Evolutionary conservation across 106 monocot species (phyloP).

Genomic region (Dendrobium huoshanense): DNA sequence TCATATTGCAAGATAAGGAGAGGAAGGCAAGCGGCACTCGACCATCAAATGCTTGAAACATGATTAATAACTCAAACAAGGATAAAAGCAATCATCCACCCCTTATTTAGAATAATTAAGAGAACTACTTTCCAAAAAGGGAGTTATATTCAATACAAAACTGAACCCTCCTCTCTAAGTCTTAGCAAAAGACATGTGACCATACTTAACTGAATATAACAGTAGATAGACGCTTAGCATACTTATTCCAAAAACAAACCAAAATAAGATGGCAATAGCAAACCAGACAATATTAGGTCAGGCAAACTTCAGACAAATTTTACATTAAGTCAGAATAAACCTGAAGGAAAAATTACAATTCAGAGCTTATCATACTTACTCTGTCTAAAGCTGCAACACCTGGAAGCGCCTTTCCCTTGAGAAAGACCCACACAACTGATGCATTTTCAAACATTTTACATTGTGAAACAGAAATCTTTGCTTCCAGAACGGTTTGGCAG

Average conservation of each 20-base stretch:
- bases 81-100: too few relatives aligned
- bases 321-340: not conserved
- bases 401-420: slow-evolving; percentile 63
- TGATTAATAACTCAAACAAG: too few relatives aligned
- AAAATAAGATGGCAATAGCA: not conserved
- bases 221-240: not conserved
- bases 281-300: not conserved
- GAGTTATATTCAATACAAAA: not conserved
- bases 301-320: not conserved
- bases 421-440: slow-evolving; percentile 80
- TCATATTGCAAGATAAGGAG: too few relatives aligned
- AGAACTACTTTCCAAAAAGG: too few relatives aligned
- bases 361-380: slow-evolving; percentile 30
- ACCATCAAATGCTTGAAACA: too few relatives aligned
- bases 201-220: not conserved
- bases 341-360: not conserved
- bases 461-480: slow-evolving; percentile 10
- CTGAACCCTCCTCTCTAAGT: not conserved
- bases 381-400: slow-evolving; percentile 89
- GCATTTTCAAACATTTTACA: slow-evolving; percentile 48
- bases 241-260: not conserved
- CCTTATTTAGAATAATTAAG: too few relatives aligned
- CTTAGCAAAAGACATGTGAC: too few relatives aligned
- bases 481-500: slow-evolving; percentile 27
- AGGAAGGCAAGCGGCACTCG: too few relatives aligned